Base-by-base conservation (phyloP, 73 alveolate species). In the Paramecium primaurelia region DNA sequence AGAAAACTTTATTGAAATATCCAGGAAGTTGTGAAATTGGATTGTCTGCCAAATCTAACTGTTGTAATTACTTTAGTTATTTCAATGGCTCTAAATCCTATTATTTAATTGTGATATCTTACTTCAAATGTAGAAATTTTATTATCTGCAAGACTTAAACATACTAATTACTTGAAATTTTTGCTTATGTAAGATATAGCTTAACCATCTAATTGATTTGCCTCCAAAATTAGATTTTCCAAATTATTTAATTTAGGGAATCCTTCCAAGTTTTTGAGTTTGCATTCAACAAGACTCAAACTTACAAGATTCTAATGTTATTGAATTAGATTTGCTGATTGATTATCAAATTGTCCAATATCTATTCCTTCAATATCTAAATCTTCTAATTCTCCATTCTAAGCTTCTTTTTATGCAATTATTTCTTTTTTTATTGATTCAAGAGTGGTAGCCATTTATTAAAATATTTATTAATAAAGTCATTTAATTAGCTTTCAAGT, bases 71-170 rank as follows among this genome's bases (percentile, higher is more conserved):
- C 30, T 42, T 80, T 20, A 80, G 14, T 49, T 25, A 34, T 80
- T 80, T 80, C 51, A 80, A 49, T 20, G 38, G 42, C 28, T 80
- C 91, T 8, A 80, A 14, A n/a, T 80, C 91, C 88, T 75, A 75
- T 30, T 4, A 36, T 16, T 16, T 54, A 54, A 16, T 36, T 16
- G 40, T 8, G 8, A 4, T 37, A 36, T 12, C 38, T 75, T 75
- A 75, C 88, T 49, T 80, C 91, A 80, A 80, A 80, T 80, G 51
- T 20, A 1, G 22, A 38, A 20, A 80, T 80, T 11, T 80, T 28
- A 80, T 80, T 80, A 9, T 44, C 71, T 26, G 91, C 91, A 28
- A 80, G 30, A 45, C 77, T 44, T 80, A 80, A 42, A 42, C 77
- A 80, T 22, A 20, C 45, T 26, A 80, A 49, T 18, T 80, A 25